These are phyloP conservation scores for Aspergillus pseudoglaucus DNA, from an alignment of 2,329 filamentous ascomycete species.

Conservation along the genomic window DNA sequence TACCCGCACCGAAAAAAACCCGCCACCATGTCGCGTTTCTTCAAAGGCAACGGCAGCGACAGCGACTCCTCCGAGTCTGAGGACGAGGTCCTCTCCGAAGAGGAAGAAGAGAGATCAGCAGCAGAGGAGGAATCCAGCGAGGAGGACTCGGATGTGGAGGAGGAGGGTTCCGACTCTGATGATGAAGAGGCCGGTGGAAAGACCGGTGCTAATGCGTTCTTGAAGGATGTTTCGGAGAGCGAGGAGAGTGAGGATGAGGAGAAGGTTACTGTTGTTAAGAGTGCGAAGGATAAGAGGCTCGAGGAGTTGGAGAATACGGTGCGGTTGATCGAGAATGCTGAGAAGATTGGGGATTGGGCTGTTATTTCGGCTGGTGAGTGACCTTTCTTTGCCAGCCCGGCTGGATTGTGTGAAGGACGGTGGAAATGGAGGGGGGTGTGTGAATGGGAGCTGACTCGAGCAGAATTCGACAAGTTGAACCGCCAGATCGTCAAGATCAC, in stretches of 20 bases:
- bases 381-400: neutral
- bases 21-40: conserved; percentile 87
- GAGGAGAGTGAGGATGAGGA: conserved; percentile 83
- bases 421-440: neutral
- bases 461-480: conserved; percentile 93
- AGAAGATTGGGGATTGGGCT: conserved; percentile 97
- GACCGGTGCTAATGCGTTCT: conserved; percentile 73
- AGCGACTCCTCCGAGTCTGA: conserved; percentile 88
- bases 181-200: conserved; percentile 54
- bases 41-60: conserved; percentile 92
- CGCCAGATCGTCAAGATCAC: conserved; percentile 74
- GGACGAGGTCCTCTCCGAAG: conserved; percentile 84
- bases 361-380: conserved; percentile 77
- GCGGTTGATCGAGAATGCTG: conserved; percentile 86
- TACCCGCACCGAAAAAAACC: conserved; percentile 1
- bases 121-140: conserved; percentile 51
- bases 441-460: neutral
- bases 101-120: conserved; percentile 59
- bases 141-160: conserved; percentile 51
- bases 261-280: conserved; percentile 80
- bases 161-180: conserved; percentile 49
- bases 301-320: conserved; percentile 90
- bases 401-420: too few species aligned
- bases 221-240: conserved; percentile 69
- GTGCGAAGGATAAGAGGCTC: conserved; percentile 93